Conservation (phyloP, 2,329 filamentous ascomycete genomes). For the Calonectria leucothoes region DNA sequence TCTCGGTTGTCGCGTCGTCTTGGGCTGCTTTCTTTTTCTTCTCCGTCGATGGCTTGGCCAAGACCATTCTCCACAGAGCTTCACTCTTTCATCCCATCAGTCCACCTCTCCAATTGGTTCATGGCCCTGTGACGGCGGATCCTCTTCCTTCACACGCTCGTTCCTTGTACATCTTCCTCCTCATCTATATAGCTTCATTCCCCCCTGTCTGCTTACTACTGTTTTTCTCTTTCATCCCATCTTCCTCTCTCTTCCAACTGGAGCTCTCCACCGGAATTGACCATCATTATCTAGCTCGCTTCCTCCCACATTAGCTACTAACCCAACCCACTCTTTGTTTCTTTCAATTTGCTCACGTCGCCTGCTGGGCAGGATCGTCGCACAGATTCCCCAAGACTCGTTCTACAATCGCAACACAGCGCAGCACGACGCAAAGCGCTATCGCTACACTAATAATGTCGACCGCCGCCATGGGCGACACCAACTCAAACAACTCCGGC, state of each 20-base stretch:
- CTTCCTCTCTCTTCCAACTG: constrained; percentile 1
- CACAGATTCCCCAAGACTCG: neutral
- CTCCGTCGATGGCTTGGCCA: neutral
- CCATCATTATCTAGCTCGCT: neutral
- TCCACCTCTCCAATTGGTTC: constrained; percentile 12
- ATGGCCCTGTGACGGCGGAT: neutral
- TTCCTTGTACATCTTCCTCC: constrained; percentile 13
- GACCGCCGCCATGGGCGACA: constrained; percentile 37
- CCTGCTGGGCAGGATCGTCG: constrained; percentile 41
- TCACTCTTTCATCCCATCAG: constrained; percentile 17
- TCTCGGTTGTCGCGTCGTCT: constrained; percentile 17
- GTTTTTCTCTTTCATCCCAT: constrained; percentile 23
- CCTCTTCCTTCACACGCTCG: neutral
- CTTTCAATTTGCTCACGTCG: neutral
- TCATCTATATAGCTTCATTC: constrained; percentile 22
- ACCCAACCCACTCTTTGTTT: neutral
- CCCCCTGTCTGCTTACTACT: constrained; percentile 19
- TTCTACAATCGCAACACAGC: neutral
- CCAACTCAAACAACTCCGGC: constrained; percentile 24
- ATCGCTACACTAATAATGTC: neutral
- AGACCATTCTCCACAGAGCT: constrained; percentile 16
- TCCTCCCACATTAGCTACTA: neutral
- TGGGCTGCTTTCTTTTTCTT: neutral
- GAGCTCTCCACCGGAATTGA: neutral
- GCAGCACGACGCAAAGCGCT: neutral